Evolutionary conservation across 208 protist species (phyloP).

Genomic region (Wallacemonas collosoma): DNA sequence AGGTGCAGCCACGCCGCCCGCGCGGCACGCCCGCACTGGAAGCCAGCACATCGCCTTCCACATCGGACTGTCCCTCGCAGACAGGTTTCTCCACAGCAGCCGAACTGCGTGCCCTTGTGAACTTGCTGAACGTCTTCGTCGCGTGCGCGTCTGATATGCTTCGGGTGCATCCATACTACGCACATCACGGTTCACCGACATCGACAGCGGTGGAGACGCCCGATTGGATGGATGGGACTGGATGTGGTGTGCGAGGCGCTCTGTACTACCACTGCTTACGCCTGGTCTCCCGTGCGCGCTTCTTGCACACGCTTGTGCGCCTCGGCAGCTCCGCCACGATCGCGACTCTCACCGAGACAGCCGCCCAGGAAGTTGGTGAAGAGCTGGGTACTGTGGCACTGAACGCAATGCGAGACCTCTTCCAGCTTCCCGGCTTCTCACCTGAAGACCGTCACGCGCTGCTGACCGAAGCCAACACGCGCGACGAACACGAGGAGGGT

Average conservation of each 20-base stretch:
- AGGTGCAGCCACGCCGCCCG: neutral
- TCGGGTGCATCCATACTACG: conserved; percentile 5
- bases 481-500: neutral
- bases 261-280: conserved; percentile 4
- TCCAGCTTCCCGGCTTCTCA: neutral
- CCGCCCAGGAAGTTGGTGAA: neutral
- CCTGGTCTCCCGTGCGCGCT: conserved; percentile 10
- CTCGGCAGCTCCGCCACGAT: conserved; percentile 6
- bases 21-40: neutral
- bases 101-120: conserved; percentile 10
- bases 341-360: conserved; percentile 2
- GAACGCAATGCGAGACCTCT: neutral
- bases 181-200: neutral
- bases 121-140: neutral
- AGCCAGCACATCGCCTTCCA: no score
- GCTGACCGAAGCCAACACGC: conserved; percentile 3
- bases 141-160: conserved; percentile 5
- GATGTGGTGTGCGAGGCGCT: neutral
- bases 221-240: no score
- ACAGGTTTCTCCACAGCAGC: neutral
- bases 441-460: conserved; percentile 3
- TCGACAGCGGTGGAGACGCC: no score
- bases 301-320: conserved; percentile 6
- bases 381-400: neutral
- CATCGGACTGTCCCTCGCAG: no score